These are phyloP conservation scores for Chaetomium cochliodes DNA, from an alignment of 495 filamentous ascomycete species.

Conservation along the genomic window DNA sequence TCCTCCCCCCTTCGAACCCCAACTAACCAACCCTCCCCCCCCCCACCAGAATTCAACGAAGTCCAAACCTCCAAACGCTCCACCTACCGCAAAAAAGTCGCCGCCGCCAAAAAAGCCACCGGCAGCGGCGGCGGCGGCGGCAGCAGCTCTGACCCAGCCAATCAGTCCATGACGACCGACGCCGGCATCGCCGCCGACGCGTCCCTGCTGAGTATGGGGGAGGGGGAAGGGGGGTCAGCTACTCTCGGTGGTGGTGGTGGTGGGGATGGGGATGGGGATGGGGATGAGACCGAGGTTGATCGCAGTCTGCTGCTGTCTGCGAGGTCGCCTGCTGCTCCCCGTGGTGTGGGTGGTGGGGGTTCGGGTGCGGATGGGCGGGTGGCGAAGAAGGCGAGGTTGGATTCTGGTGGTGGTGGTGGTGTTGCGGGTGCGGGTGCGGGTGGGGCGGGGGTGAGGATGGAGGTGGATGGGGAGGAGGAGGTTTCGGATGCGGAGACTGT, in stretches of 20 bases:
- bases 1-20: neutral
- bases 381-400: slow-evolving; percentile 46
- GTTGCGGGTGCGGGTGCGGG: slow-evolving; percentile 9
- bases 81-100: slow-evolving; percentile 51
- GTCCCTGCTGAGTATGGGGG: slow-evolving; percentile 41
- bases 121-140: slow-evolving; percentile 17
- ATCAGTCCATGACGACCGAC: neutral
- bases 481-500: slow-evolving; percentile 52
- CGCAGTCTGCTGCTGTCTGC: too few relatives aligned
- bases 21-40: neutral
- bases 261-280: slow-evolving; percentile 5
- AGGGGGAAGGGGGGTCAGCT: too few relatives aligned
- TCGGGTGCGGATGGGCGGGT: slow-evolving; percentile 14
- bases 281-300: neutral
- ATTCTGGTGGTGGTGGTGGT: too few relatives aligned
- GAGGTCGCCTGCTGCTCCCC: too few relatives aligned
- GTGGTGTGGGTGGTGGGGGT: too few relatives aligned
- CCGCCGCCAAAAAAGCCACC: slow-evolving; percentile 42
- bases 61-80: slow-evolving; percentile 52
- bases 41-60: slow-evolving; percentile 51
- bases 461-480: slow-evolving; percentile 42
- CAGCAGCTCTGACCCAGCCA: slow-evolving; percentile 9
- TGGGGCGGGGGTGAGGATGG: slow-evolving; percentile 40
- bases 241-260: slow-evolving; percentile 16
- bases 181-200: slow-evolving; percentile 25